A percentile compares a stretch with the other conserved stretches of the same genome.
phyloP scores from a whole-genome alignment of 441 rosid species.

The Gossypium lobatum region DNA sequence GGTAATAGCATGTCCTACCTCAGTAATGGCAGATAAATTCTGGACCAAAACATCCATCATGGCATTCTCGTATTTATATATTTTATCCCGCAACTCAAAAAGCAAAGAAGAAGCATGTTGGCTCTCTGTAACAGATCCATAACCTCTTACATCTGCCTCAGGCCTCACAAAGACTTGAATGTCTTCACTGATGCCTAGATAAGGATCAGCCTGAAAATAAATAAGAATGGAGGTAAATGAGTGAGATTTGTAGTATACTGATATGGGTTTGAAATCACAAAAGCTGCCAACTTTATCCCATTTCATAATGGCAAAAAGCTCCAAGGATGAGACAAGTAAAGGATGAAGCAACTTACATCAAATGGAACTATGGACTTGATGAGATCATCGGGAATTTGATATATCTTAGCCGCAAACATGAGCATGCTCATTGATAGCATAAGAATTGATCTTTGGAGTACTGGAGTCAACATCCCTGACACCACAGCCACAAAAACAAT shows the following conservation, averaged over 20 bases:
- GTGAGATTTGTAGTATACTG: neutral
- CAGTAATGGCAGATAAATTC: conserved; percentile 44
- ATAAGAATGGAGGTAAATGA: neutral
- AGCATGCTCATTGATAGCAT: conserved; percentile 59
- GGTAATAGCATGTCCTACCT: conserved; percentile 39
- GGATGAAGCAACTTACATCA: conserved; percentile 46
- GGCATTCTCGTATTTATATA: conserved; percentile 40
- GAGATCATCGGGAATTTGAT: conserved; percentile 55
- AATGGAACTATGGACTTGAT: conserved; percentile 45
- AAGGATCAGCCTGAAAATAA: conserved; percentile 78
- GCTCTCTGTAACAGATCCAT: conserved; percentile 60
- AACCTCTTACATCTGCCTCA: conserved; percentile 53
- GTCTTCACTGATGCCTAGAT: conserved; percentile 59
- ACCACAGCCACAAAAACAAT: neutral
- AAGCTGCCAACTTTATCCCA: neutral
- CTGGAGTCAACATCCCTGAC: conserved; percentile 57
- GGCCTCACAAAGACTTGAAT: conserved; percentile 67
- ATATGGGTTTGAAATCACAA: neutral
- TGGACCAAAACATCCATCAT: conserved; percentile 43
- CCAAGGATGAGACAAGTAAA: neutral
- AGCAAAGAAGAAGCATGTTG: conserved; percentile 56
- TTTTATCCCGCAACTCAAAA: conserved; percentile 45
- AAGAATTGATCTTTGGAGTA: conserved; percentile 58
- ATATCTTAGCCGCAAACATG: conserved; percentile 75
- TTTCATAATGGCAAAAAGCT: neutral